A percentile compares a stretch with the other conserved stretches of the same genome.
These are phyloP conservation scores for Chalciporus chontae DNA, from an alignment of 768 basidiomycete genomes.

Conservation along the genomic window DNA sequence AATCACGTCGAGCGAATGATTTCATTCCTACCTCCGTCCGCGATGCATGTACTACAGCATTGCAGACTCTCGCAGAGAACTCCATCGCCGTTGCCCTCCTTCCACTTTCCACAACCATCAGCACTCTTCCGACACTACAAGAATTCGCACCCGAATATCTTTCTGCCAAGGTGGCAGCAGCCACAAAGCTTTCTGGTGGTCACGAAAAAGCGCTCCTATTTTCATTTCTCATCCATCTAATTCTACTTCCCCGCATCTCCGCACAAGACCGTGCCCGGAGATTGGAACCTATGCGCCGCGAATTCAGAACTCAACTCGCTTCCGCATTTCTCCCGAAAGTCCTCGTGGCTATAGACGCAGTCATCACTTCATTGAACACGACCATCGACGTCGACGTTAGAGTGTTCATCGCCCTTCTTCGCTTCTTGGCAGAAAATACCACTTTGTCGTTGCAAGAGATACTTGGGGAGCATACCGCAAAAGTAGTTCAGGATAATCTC, in stretches of 20 bases:
- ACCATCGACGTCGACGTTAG: constrained; percentile 52
- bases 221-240: constrained; percentile 37
- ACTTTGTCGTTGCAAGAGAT: constrained; percentile 23
- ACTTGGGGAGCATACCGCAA: constrained; percentile 26
- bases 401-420: constrained; percentile 46
- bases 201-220: constrained; percentile 27
- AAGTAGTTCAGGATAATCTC: constrained; percentile 23
- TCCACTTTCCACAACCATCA: neutral
- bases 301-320: constrained; percentile 32
- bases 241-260: constrained; percentile 37
- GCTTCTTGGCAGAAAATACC: constrained; percentile 29
- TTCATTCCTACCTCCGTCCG: constrained; percentile 10
- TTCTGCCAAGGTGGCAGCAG: constrained; percentile 8
- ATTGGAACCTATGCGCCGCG: constrained; percentile 21
- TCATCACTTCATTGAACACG: constrained; percentile 18
- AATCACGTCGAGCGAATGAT: constrained; percentile 18
- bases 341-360: constrained; percentile 31
- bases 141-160: constrained; percentile 3
- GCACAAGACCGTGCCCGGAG: constrained; percentile 39
- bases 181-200: neutral
- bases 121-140: neutral
- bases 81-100: neutral
- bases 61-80: constrained; percentile 7
- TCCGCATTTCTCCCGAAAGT: constrained; percentile 39
- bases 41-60: constrained; percentile 5